Evolutionary conservation across 768 basidiomycete species (phyloP), one percentile per base, ranked within the genome.

Genomic region (Mrakia hoshinonis): DNA sequence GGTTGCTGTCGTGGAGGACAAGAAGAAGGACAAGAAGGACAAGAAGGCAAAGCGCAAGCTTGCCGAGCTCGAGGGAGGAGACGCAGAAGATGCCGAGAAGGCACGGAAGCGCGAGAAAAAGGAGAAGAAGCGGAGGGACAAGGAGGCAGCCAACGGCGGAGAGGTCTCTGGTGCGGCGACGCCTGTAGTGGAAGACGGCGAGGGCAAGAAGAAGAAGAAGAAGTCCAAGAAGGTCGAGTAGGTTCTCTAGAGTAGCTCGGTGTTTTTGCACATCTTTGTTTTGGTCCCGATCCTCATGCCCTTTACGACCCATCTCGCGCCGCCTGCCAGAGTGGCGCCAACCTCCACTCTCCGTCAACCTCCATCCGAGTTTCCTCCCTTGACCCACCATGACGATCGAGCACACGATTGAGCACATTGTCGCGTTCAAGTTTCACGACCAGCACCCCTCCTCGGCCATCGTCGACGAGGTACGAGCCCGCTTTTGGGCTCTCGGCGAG

Each of bases 101-200:
- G 68, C 58, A 1, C 58, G 52, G 49, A 67, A 68, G 71, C 39
- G 43, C 52, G 48, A 48, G 38, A 67, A 72, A 64, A 72, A 67
- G 65, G 36, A 54, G 64, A 36, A 26, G 24, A 52, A 51, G 67
- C 38, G 18, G 58, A 38, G 11, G 1, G 58, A 61, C 22, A 55
- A 51, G 29, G 58, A 66, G 61, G 64, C 47, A 12, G 54, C 5
- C 1, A 43, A n/a, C n/a, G n/a, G 61, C 3, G 62, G 18, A 15
- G 68, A 22, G n/a, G 75, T 75, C 65, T n/a, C n/a, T n/a, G n/a
- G n/a, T n/a, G 74, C 74, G 0, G 51, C 49, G 11, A 74, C 74
- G 43, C 43, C 43, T 36, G 70, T 70, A 18, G 75, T 74, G 60
- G 69, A 63, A 4, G 71, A 72, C 46, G 76, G 73, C 62, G 34